Base-by-base conservation (phyloP, 805 yeast genomes). In the Ogataea wickerhamii region DNA sequence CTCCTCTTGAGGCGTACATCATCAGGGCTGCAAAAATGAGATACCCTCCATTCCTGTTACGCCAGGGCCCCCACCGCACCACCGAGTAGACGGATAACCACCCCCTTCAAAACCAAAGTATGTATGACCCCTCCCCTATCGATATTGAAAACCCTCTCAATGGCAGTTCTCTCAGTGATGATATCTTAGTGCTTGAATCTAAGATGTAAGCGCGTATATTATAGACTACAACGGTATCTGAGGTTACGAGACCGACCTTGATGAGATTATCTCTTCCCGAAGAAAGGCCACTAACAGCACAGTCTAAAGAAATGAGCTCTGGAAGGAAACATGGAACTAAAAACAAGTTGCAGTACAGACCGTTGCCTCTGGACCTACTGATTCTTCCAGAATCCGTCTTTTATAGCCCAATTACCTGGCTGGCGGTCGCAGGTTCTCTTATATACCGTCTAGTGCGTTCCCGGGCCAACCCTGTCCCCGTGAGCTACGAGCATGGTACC, bases 321-420 rank as follows among this genome's bases (percentile, higher is more conserved):
- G 32, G 37, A 23, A 35, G 31, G 18, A 36, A 29, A 21, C 10
- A 38, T 18, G 18, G 24, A 26, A 36, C 33, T 26, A n/a, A 39
- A 21, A 28, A 31, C 27, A 37, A 25, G 12, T 42, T 32, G 34
- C 44, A 45, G 28, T 28, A 34, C 14, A 38, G 39, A 22, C 74
- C 77, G 11, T 52, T 73, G 25, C 78, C 78, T 10, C 41, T 73
- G 16, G 61, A 47, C 22, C 38, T 47, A n/a, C 36, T 51, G 25
- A 54, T 58, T 11, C 46, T 71, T 19, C 75, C 76, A 2, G 53
- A 49, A n/a, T 36, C 68, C 18, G 61, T 55, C 35, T 68, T 68
- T 7, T 71, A 68, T 47, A 71, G 70, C 41, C 77, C 77, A 10
- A 23, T 71, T 3, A 70, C 76, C 11, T 73, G 76, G 76, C 25